Evolutionary conservation across 352 stramenopile genomes (phyloP).

Genomic region (Phytophthora hibernalis): DNA sequence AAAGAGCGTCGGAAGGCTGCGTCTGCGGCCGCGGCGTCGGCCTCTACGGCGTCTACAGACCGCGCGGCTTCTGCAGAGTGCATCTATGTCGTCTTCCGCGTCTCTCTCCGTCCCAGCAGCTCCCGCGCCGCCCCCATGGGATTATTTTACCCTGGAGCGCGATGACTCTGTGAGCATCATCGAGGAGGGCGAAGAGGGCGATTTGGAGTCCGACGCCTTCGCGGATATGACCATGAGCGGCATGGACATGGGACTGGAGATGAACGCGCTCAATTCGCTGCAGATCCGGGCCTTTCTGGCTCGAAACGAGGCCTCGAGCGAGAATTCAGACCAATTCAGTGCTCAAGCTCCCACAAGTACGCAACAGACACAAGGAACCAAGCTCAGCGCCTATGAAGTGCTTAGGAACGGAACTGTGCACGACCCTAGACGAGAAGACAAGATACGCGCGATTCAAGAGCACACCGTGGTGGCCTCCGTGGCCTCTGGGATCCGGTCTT

Average conservation of each 20-base stretch:
- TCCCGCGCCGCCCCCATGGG: constrained; percentile 7
- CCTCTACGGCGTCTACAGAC: background rate
- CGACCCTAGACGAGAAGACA: constrained; percentile 67
- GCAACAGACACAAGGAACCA: background rate
- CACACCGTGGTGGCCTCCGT: constrained; percentile 66
- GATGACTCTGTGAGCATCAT: constrained; percentile 49
- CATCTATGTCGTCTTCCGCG: constrained; percentile 1
- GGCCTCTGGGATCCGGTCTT: constrained; percentile 51
- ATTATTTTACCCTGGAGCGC: constrained; percentile 35
- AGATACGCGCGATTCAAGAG: constrained; percentile 56
- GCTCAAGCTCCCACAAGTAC: too few relatives aligned
- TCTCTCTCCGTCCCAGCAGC: background rate
- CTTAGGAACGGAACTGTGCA: constrained; percentile 39
- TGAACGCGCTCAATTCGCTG: constrained; percentile 57
- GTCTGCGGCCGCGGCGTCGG: background rate
- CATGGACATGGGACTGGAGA: constrained; percentile 71
- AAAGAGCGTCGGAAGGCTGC: constrained; percentile 1
- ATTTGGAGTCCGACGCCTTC: constrained; percentile 63
- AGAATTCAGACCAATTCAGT: background rate
- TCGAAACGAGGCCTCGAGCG: constrained; percentile 35
- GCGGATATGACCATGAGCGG: constrained; percentile 60
- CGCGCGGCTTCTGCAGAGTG: background rate
- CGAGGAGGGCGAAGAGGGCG: constrained; percentile 55
- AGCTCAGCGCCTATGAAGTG: constrained; percentile 41
- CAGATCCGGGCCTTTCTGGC: constrained; percentile 64